Evolutionary conservation across 2,329 filamentous ascomycete species (phyloP).

Genomic region (Teratosphaeriaceae sp.): DNA sequence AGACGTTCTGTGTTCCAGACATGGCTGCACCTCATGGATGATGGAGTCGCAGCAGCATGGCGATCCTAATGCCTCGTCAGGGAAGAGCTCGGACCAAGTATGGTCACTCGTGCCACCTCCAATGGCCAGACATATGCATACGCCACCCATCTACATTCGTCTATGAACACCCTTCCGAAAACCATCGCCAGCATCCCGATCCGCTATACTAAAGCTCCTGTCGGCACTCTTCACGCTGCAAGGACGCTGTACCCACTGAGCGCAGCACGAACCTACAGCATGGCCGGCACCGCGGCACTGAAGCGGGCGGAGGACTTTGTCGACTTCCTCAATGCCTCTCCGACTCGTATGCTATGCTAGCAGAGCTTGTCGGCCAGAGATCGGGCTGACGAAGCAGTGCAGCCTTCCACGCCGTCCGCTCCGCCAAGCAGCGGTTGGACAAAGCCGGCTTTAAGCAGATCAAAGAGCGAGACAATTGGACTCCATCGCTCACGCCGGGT

Average conservation of each 20-base stretch:
- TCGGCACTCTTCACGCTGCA: too few relatives aligned
- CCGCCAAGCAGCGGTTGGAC: conserved; percentile 66
- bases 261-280: conserved; percentile 13
- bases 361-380: conserved; percentile 6
- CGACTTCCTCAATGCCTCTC: conserved; percentile 89
- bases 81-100: conserved; percentile 6
- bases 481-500: conserved; percentile 68
- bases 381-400: background rate
- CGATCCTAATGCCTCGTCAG: too few relatives aligned
- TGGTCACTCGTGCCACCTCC: too few relatives aligned
- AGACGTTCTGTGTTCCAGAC: too few relatives aligned
- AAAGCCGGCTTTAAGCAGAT: conserved; percentile 82
- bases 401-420: conserved; percentile 93
- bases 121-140: too few relatives aligned
- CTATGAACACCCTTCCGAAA: too few relatives aligned
- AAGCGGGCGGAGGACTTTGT: conserved; percentile 70
- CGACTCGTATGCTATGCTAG: conserved; percentile 63
- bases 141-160: too few relatives aligned
- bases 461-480: conserved; percentile 87
- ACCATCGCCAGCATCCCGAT: too few relatives aligned
- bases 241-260: background rate
- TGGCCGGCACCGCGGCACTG: conserved; percentile 34
- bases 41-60: too few relatives aligned
- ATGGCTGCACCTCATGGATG: too few relatives aligned
- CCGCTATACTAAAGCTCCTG: too few relatives aligned